Base-by-base conservation (phyloP, 2,329 filamentous ascomycete genomes). In the Aphanocladium album region DNA sequence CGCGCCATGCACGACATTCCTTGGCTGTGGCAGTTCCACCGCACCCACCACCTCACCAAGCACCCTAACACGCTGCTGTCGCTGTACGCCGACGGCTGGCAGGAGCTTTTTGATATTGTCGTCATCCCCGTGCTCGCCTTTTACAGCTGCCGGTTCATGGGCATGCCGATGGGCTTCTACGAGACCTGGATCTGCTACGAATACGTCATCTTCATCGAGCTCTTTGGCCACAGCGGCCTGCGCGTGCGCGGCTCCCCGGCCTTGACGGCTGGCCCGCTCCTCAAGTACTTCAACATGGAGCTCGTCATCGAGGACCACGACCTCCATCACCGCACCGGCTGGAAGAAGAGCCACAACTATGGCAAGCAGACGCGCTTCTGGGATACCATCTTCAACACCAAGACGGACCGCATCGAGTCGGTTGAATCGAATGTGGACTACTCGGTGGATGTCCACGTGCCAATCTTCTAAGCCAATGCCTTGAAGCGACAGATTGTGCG, bases 151-250 rank as follows among this genome's bases (percentile, higher is more conserved):
- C 71, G 68, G 47, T n/a, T 49, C 25, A 11, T 68, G 49, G 74
- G 75, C 1, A 35, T 78, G 17, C 75, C 76, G 0, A 74, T 79
- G 74, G 75, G 74, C 8, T 79, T 79, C 64, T 78, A 77, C 58
- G 76, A 78, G 39, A 78, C 74, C 72, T 79, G 76, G 76, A 65
- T 79, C 21, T 79, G 76, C 65, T 71, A 77, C 51, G 68, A 75
- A 57, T 79, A 77, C 56, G 69, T 79, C 19, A 70, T 74, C 8
- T 79, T 70, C 63, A 65, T 71, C 16, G 75, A 77, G 62, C 60
- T 76, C 7, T 67, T 67, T 23, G 75, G 75, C 5, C 75, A 77
- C 57, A 72, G 69, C 33, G 74, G 75, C 0, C 46, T 78, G 9
- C 72, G 77, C 4, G 47, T 78, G 4, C 71, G 71, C 49, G 64